Evolutionary conservation across 2,329 filamentous ascomycete species (phyloP).

Genomic region (Pleoardoris graminearum): DNA sequence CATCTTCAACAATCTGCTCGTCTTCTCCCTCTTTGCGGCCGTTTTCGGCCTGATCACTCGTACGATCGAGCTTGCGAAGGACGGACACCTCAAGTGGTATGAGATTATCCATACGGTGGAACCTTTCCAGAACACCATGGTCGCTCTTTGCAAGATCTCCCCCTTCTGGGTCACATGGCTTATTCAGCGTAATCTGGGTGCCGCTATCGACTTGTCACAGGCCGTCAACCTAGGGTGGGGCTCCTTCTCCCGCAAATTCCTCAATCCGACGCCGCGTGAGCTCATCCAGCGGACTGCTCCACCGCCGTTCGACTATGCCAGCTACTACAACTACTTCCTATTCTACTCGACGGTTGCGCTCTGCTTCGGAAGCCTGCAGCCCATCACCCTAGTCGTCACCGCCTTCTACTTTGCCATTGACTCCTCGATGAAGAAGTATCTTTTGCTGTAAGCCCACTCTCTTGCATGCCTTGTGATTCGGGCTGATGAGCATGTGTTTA

Average conservation of each 20-base stretch:
- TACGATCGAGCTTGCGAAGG: slow-evolving; percentile 62
- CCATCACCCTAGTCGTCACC: slow-evolving; percentile 80
- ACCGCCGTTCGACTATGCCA: slow-evolving; percentile 90
- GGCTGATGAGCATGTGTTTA: slow-evolving; percentile 19
- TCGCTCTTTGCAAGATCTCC: slow-evolving; percentile 78
- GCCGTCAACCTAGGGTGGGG: slow-evolving; percentile 81
- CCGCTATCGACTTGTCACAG: slow-evolving; percentile 91
- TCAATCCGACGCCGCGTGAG: slow-evolving; percentile 84
- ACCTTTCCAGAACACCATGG: slow-evolving; percentile 67
- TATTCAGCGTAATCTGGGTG: slow-evolving; percentile 88
- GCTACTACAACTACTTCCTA: slow-evolving; percentile 97
- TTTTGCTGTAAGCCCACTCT: slow-evolving; percentile 66
- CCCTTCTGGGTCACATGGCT: slow-evolving; percentile 81
- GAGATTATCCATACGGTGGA: slow-evolving; percentile 66
- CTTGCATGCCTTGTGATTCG: neutral
- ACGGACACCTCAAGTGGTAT: slow-evolving; percentile 55
- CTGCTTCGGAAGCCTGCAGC: slow-evolving; percentile 82
- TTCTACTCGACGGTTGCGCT: slow-evolving; percentile 91
- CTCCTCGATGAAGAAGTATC: slow-evolving; percentile 90
- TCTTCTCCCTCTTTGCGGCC: slow-evolving; percentile 90
- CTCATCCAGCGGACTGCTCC: slow-evolving; percentile 92
- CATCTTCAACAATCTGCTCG: slow-evolving; percentile 92
- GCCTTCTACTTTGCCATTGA: slow-evolving; percentile 90
- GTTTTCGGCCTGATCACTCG: slow-evolving; percentile 73
- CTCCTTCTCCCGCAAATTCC: slow-evolving; percentile 82